These are phyloP conservation scores for Trichoderma sp. DNA, from an alignment of 2,329 filamentous ascomycete species.

Conservation along the genomic window DNA sequence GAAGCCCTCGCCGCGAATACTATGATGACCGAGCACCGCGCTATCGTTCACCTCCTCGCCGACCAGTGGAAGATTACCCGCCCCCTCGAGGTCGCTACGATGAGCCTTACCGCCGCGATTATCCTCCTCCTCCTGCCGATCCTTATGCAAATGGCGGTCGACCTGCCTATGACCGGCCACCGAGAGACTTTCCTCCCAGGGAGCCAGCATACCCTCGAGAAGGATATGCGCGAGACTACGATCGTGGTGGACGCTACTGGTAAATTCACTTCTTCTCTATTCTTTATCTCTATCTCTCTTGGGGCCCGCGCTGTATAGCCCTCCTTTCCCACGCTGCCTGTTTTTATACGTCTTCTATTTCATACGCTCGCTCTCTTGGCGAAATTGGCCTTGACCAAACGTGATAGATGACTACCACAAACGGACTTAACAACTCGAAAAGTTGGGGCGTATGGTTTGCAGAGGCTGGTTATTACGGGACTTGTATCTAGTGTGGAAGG, in stretches of 20 bases:
- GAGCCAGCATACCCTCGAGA: conserved; percentile 47
- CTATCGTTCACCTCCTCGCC: conserved; percentile 79
- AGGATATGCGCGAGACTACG: conserved; percentile 54
- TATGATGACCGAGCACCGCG: conserved; percentile 81
- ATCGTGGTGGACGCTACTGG: conserved; percentile 56
- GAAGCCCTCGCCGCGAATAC: conserved; percentile 83
- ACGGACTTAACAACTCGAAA: conserved; percentile 16
- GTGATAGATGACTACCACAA: conserved; percentile 40
- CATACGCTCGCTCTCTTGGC: conserved; percentile 31
- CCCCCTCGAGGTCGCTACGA: conserved; percentile 72
- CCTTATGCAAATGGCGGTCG: conserved; percentile 62
- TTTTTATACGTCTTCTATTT: conserved; percentile 13
- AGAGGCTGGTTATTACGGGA: conserved; percentile 5
- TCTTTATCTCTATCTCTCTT: background rate
- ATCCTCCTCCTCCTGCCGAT: conserved; percentile 67
- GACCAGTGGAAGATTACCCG: conserved; percentile 76
- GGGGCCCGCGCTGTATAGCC: background rate
- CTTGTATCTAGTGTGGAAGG: background rate
- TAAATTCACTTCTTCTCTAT: conserved; percentile 44
- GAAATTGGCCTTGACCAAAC: conserved; percentile 44
- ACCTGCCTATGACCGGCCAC: conserved; percentile 58
- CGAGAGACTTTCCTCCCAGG: conserved; percentile 55
- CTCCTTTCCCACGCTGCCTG: background rate
- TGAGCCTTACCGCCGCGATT: conserved; percentile 74
- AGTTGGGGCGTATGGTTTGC: background rate